Evolutionary conservation across 768 basidiomycete species (phyloP).

Genomic region (Clavulina sp.): DNA sequence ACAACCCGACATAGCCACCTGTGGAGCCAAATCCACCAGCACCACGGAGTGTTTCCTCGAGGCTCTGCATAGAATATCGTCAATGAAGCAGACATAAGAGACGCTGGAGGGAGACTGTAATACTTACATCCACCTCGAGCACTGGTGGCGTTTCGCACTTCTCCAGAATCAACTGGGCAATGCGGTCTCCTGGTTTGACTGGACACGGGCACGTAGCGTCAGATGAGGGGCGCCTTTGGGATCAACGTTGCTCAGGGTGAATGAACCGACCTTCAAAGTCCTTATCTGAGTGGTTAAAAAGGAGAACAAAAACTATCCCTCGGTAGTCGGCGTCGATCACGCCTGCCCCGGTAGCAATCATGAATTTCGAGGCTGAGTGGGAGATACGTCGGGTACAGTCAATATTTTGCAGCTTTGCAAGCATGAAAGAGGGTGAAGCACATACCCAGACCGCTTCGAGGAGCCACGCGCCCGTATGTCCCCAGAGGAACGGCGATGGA

Average conservation of each 20-base stretch:
- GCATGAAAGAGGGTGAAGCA: not conserved
- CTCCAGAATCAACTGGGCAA: slow-evolving; percentile 91
- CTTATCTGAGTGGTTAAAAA: slow-evolving; percentile 82
- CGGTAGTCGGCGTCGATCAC: slow-evolving; percentile 96
- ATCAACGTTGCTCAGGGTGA: no score
- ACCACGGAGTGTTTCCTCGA: slow-evolving; percentile 75
- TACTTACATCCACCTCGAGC: slow-evolving; percentile 63
- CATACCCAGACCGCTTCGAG: slow-evolving; percentile 85
- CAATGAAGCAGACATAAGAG: slow-evolving; percentile 4
- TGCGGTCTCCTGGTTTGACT: slow-evolving; percentile 90
- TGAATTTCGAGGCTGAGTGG: slow-evolving; percentile 77
- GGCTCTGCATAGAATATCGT: slow-evolving; percentile 32
- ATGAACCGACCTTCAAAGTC: slow-evolving; percentile 59
- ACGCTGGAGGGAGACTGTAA: not conserved
- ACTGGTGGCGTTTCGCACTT: slow-evolving; percentile 74
- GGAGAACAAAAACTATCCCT: slow-evolving; percentile 73
- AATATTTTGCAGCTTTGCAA: not conserved
- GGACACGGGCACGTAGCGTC: not conserved
- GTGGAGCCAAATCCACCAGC: slow-evolving; percentile 87
- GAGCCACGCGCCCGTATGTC: slow-evolving; percentile 93
- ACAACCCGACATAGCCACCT: slow-evolving; percentile 41
- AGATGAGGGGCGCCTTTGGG: not conserved
- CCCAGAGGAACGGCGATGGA: slow-evolving; percentile 87
- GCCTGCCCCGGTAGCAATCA: slow-evolving; percentile 95
- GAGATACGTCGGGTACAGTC: not conserved